Conservation (phyloP, 345 rosid genomes). For the Salix exigua region DNA sequence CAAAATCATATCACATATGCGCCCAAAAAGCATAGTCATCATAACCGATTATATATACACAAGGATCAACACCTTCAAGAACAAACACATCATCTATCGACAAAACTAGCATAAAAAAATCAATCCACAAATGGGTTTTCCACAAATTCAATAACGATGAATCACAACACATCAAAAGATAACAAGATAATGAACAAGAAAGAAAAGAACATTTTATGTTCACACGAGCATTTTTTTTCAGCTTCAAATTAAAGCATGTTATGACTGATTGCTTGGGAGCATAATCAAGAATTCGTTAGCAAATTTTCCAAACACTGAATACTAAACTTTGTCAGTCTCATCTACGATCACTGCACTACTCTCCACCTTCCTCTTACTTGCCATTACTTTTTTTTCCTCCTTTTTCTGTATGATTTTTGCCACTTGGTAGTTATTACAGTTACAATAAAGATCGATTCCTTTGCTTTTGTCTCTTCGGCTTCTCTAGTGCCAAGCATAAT, state of each 20-base stretch:
- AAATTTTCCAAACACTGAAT: neutral
- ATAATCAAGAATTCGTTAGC: neutral
- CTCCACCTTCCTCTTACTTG: neutral
- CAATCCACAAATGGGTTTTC: neutral
- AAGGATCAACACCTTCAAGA: neutral
- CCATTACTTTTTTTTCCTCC: neutral
- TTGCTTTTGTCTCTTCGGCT: neutral
- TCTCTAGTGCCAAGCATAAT: neutral
- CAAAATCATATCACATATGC: neutral
- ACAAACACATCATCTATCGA: neutral
- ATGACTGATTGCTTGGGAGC: neutral
- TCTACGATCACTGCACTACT: neutral
- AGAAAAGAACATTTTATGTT: neutral
- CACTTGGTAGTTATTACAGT: neutral
- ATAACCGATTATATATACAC: neutral
- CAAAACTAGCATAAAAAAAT: neutral
- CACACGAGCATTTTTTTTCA: neutral
- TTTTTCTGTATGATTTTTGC: neutral
- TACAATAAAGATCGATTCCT: neutral
- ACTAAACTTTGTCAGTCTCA: neutral
- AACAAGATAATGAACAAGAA: neutral
- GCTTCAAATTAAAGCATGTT: neutral
- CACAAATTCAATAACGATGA: neutral
- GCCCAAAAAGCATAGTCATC: neutral
- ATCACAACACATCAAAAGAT: neutral